A percentile compares a stretch with the other conserved stretches of the same genome.
phyloP scores from a whole-genome alignment of 305 asterid genomes.

The Rubia tinctorum region DNA sequence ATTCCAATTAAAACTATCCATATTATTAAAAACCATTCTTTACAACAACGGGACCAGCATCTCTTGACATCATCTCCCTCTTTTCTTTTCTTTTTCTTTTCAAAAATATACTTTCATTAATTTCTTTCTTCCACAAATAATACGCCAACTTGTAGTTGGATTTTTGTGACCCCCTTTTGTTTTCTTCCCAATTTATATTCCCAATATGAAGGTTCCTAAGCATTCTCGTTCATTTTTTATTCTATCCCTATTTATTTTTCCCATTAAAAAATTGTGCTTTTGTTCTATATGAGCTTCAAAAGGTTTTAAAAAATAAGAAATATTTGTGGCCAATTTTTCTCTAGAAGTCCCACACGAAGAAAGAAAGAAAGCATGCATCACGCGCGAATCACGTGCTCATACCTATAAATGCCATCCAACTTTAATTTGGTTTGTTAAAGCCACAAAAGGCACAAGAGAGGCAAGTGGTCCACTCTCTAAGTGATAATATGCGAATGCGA shows the following conservation, averaged over 20 bases:
- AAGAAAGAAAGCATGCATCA: slow-evolving; percentile 25
- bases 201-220: slow-evolving; percentile 13
- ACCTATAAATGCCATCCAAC: slow-evolving; percentile 31
- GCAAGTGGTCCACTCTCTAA: slow-evolving; percentile 28
- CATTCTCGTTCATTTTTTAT: not conserved
- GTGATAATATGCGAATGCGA: not conserved
- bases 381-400: slow-evolving; percentile 53
- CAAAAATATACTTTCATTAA: not conserved
- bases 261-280: not conserved
- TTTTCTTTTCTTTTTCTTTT: not conserved
- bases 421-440: slow-evolving; percentile 36
- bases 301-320: too few relatives aligned
- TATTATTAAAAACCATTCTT: slow-evolving; percentile 17
- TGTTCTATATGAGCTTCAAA: not conserved
- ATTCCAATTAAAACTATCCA: slow-evolving; percentile 32
- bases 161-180: not conserved
- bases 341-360: not conserved
- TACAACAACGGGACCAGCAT: slow-evolving; percentile 30
- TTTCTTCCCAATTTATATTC: slow-evolving; percentile 4
- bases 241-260: not conserved
- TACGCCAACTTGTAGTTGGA: slow-evolving; percentile 20
- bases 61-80: slow-evolving; percentile 3
- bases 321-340: not conserved
- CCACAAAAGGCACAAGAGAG: slow-evolving; percentile 17
- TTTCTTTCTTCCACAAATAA: slow-evolving; percentile 3